These are phyloP conservation scores for Petunia secreta DNA, from an alignment of 257 asterid species.

Conservation along the genomic window DNA sequence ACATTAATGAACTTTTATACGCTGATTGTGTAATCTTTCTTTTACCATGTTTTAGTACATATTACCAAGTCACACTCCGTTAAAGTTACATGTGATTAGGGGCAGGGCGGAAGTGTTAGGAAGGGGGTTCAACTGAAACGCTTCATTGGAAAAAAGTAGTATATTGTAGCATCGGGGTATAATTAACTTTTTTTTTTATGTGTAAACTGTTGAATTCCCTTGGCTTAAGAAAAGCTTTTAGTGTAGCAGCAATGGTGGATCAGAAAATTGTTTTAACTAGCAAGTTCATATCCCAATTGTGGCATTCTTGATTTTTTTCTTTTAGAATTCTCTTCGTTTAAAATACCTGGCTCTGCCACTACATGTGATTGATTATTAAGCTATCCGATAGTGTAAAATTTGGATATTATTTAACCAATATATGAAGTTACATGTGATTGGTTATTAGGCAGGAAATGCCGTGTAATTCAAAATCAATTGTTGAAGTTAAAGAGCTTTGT, in stretches of 20 bases:
- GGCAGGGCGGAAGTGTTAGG: no score
- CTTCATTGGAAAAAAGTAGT: no score
- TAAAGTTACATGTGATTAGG: no score
- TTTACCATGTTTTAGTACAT: no score
- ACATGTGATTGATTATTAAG: not conserved
- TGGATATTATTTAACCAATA: not conserved
- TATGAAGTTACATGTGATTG: not conserved
- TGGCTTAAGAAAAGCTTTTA: not conserved
- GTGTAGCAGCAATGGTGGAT: not conserved
- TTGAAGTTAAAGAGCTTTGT: not conserved
- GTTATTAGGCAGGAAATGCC: not conserved
- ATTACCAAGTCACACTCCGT: no score
- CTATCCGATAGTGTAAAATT: not conserved
- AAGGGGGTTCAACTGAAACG: not conserved
- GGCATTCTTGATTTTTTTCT: not conserved
- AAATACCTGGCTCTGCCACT: not conserved
- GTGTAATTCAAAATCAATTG: not conserved
- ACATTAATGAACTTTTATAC: no score
- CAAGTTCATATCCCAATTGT: not conserved
- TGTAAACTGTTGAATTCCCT: not conserved
- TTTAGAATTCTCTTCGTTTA: not conserved
- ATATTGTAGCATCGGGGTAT: no score
- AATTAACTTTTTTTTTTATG: not conserved
- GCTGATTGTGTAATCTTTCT: no score
- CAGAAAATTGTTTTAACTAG: not conserved